Evolutionary conservation across 192 early-diverging fungal species (phyloP), one percentile per base, ranked within the genome.

Genomic region (Backusella westeae): DNA sequence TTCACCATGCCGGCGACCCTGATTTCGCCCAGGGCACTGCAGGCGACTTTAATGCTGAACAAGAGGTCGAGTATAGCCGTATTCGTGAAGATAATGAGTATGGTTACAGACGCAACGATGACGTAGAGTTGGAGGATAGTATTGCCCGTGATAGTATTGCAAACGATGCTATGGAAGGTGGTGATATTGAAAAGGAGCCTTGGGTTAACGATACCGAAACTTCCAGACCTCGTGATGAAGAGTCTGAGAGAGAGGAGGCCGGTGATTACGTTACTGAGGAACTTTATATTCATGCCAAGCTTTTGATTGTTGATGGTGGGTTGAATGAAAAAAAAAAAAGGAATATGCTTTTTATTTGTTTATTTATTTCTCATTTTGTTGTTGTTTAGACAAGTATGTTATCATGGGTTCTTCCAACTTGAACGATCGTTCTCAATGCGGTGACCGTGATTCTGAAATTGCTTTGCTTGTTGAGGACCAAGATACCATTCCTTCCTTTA

Each of bases 331-430:
- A 23, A 21, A 53, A 23, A 53, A 21, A 21, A 21, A 8, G 1
- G 2, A 21, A 19, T 56, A 5, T 56, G 17, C 5, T 7, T 53
- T 21, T 53, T 53, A n/a, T 52, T 23, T 26, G 23, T 56, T 56
- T 56, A 10, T 23, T 23, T 56, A 56, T 23, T 56, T 23, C 6
- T 5, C 21, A 56, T 21, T 21, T 56, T 23, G 3, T 10, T 23
- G 3, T 10, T 19, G 2, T 10, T 56, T 56, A 56, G 53, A 56
- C 53, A 56, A 56, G 53, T 63, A 89, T 56, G 94, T 93, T 32
- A 90, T 97, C 38, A 91, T 93, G 80, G 95, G 95, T 3, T 94
- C 93, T 23, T 95, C 95, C 36, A 97, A 97, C 78, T 87, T 97
- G 73, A 97, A 97, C 76, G 95, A 97, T 81, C 90, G 95, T 2